A percentile compares a stretch with the other conserved stretches of the same genome.
Evolutionary conservation across 2,329 filamentous ascomycete species (phyloP).

Genomic region (Neofusicoccum ribis): DNA sequence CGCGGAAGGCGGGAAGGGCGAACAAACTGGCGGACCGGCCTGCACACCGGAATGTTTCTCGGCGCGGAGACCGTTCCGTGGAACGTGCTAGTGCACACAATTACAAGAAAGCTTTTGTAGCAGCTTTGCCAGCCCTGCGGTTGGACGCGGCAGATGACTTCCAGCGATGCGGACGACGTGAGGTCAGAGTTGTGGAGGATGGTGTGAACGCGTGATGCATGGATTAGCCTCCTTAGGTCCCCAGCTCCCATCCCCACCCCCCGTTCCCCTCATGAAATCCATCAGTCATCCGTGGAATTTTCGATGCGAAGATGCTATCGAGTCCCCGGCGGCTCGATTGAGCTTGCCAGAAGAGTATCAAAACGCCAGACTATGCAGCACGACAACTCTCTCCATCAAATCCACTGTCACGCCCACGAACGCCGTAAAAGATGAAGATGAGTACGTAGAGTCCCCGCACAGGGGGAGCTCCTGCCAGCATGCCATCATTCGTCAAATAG

Average conservation of each 20-base stretch:
- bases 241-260: background rate
- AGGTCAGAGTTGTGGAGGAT: slow-evolving; percentile 7
- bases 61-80: slow-evolving; percentile 1
- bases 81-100: background rate
- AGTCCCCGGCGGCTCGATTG: background rate
- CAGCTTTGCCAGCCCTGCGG: background rate
- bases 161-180: background rate
- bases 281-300: background rate
- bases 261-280: background rate
- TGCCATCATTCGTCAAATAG: background rate
- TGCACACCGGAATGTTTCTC: background rate
- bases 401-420: background rate
- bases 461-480: background rate
- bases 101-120: slow-evolving; percentile 15
- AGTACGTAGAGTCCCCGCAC: background rate
- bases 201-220: slow-evolving; percentile 1
- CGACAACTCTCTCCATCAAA: background rate
- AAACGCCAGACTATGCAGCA: slow-evolving; percentile 10
- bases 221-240: background rate
- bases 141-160: background rate
- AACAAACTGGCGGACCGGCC: background rate
- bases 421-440: background rate
- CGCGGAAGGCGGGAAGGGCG: background rate
- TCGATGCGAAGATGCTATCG: slow-evolving; percentile 5
- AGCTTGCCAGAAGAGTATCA: background rate